phyloP scores from a whole-genome alignment of 2,329 filamentous ascomycete species.

The Ophiostoma perfectum region DNA sequence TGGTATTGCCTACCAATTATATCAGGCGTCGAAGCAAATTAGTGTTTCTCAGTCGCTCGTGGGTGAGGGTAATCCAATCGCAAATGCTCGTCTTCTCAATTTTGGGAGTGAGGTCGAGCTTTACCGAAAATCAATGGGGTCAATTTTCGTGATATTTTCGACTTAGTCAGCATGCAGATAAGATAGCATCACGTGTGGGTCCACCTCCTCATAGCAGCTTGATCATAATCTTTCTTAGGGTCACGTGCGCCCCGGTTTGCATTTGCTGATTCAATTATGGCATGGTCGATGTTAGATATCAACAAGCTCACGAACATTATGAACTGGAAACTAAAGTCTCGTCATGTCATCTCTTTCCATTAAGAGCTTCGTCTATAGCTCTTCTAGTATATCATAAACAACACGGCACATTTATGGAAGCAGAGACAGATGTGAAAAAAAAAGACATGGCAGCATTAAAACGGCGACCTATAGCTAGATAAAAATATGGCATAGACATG shows the following conservation, averaged over 20 bases:
- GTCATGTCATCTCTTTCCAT: too few relatives aligned
- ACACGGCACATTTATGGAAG: not conserved
- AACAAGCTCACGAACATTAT: too few relatives aligned
- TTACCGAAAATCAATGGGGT: not conserved
- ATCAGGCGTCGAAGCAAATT: not conserved
- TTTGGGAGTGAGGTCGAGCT: not conserved
- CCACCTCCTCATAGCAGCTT: too few relatives aligned
- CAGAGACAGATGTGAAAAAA: not conserved
- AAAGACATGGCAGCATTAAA: conserved; percentile 5
- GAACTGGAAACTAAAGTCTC: too few relatives aligned
- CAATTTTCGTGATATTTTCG: conserved; percentile 2
- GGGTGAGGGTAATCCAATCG: not conserved
- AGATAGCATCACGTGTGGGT: too few relatives aligned
- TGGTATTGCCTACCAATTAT: not conserved
- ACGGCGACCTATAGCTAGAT: conserved; percentile 2
- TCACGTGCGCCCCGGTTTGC: too few relatives aligned
- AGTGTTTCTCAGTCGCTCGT: not conserved
- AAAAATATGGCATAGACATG: not conserved
- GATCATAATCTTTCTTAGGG: too few relatives aligned
- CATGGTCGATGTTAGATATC: too few relatives aligned
- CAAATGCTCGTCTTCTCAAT: not conserved
- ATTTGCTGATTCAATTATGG: too few relatives aligned
- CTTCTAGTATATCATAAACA: too few relatives aligned
- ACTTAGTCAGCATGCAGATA: not conserved
- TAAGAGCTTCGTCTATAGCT: too few relatives aligned